Conservation (phyloP, 305 asterid species). For the Fraxinus sp. region DNA sequence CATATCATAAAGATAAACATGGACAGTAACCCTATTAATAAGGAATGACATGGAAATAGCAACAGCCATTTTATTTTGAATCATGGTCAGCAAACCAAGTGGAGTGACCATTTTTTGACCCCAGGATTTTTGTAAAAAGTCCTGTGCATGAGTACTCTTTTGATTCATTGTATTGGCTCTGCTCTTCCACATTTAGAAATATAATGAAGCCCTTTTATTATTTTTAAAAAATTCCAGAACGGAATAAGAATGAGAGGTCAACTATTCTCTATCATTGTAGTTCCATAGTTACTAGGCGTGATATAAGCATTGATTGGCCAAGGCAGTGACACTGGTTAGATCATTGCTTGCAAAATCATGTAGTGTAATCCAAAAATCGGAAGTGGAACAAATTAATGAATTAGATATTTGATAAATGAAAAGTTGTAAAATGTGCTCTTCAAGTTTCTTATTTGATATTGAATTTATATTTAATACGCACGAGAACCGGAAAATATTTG, state of each 20-base stretch:
- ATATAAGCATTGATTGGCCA: not conserved
- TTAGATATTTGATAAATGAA: not conserved
- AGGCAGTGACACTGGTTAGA: not conserved
- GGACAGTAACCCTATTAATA: not conserved
- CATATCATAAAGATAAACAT: not conserved
- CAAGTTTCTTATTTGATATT: not conserved
- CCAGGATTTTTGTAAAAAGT: not conserved
- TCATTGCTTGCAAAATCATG: not conserved
- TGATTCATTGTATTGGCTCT: not conserved
- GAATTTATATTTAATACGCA: not conserved
- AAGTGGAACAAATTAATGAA: not conserved
- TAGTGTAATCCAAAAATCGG: not conserved
- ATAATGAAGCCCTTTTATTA: not conserved
- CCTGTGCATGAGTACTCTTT: not conserved
- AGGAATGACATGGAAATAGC: not conserved
- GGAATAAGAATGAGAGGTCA: not conserved
- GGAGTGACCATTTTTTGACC: not conserved
- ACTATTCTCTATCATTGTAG: not conserved
- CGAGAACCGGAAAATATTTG: not conserved
- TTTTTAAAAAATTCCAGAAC: not conserved
- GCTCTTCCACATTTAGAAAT: not conserved
- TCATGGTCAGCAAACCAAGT: not conserved
- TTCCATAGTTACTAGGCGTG: not conserved
- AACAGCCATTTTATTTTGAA: not conserved
- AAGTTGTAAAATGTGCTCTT: not conserved